Conservation (phyloP, 805 yeast species). For the Candida nemodendra region DNA sequence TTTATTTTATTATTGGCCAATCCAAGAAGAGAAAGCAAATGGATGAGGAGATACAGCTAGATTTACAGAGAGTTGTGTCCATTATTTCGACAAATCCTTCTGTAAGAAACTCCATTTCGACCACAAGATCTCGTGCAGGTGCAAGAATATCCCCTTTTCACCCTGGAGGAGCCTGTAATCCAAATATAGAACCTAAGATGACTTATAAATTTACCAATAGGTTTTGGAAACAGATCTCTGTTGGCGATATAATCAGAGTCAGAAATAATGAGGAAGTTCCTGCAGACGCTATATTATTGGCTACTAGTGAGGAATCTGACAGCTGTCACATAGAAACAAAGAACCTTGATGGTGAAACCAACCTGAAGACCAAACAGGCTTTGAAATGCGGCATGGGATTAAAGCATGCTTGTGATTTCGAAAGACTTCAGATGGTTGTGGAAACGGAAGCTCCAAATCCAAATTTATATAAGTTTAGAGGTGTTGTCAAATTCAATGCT, state of each 20-base stretch:
- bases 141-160: slow-evolving; percentile 21
- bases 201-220: slow-evolving; percentile 30
- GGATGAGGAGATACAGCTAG: slow-evolving; percentile 4
- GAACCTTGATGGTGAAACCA: slow-evolving; percentile 75
- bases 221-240: slow-evolving; percentile 66
- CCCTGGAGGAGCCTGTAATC: slow-evolving; percentile 35
- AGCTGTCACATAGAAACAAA: slow-evolving; percentile 69
- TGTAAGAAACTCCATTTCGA: slow-evolving; percentile 13
- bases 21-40: slow-evolving; percentile 8
- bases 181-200: slow-evolving; percentile 29
- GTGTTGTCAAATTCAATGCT: slow-evolving; percentile 55
- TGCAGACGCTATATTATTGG: slow-evolving; percentile 63
- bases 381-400: slow-evolving; percentile 53
- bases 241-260: slow-evolving; percentile 71
- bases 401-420: slow-evolving; percentile 57
- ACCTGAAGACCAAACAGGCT: slow-evolving; percentile 58
- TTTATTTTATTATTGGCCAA: slow-evolving; percentile 9
- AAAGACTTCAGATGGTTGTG: slow-evolving; percentile 54
- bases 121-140: slow-evolving; percentile 15
- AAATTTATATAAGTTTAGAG: slow-evolving; percentile 63
- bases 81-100: slow-evolving; percentile 8
- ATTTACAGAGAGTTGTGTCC: slow-evolving; percentile 14
- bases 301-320: slow-evolving; percentile 68
- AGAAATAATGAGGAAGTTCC: slow-evolving; percentile 78
- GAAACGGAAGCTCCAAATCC: slow-evolving; percentile 75